phyloP scores from a whole-genome alignment of 805 yeast genomes.

The Candida berthetii region DNA sequence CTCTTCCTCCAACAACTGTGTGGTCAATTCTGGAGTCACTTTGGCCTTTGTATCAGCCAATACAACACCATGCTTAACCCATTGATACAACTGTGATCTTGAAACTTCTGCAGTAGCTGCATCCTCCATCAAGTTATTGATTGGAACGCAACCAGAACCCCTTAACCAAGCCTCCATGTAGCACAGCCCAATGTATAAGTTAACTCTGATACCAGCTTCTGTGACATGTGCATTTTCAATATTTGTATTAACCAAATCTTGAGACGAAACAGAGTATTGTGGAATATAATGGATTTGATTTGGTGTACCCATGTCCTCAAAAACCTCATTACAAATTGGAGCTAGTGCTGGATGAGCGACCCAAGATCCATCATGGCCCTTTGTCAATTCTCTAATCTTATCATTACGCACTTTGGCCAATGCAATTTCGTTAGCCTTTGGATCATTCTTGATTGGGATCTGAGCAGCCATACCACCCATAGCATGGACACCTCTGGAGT shows the following conservation, averaged over 20 bases:
- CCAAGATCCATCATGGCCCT: constrained; percentile 89
- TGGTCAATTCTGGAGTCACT: constrained; percentile 55
- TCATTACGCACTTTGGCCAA: constrained; percentile 69
- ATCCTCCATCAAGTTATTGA: constrained; percentile 82
- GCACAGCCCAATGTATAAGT: constrained; percentile 68
- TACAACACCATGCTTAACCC: constrained; percentile 68
- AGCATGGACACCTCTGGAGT: constrained; percentile 75
- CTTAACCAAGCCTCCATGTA: constrained; percentile 86
- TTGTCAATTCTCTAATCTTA: constrained; percentile 67
- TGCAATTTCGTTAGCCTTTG: constrained; percentile 55
- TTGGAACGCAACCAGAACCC: constrained; percentile 82
- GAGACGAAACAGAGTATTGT: constrained; percentile 37
- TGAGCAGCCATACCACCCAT: constrained; percentile 93
- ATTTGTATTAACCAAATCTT: constrained; percentile 57
- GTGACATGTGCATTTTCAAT: constrained; percentile 62
- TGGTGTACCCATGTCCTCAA: constrained; percentile 76
- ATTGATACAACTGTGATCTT: constrained; percentile 74
- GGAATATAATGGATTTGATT: constrained; percentile 55
- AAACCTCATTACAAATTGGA: constrained; percentile 64
- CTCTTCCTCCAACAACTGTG: constrained; percentile 54
- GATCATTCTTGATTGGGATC: constrained; percentile 73
- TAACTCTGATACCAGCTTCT: constrained; percentile 62
- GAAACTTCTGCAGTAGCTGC: constrained; percentile 90
- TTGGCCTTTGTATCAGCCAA: constrained; percentile 51
- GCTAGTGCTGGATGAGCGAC: constrained; percentile 84